Conservation (phyloP, 2,329 filamentous ascomycete species). For the Truncatella angustata region DNA sequence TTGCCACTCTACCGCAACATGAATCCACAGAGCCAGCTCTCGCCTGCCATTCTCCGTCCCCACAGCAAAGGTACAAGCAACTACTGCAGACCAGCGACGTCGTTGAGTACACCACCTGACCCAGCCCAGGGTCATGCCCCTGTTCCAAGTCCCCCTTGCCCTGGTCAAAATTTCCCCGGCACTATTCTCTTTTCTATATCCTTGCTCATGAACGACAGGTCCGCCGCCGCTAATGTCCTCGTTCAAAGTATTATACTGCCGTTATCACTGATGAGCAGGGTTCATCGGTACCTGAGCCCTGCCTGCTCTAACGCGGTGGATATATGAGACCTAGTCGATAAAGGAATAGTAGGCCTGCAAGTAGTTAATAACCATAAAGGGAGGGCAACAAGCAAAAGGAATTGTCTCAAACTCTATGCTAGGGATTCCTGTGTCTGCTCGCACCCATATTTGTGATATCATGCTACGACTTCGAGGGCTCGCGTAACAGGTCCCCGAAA, state of each 20-base stretch:
- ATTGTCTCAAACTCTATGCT: background rate
- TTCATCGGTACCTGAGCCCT: background rate
- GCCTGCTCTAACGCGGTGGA: background rate
- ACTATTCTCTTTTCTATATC: slow-evolving; percentile 3
- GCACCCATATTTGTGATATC: background rate
- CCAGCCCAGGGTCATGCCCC: background rate
- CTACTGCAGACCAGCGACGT: slow-evolving; percentile 1
- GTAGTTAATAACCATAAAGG: background rate
- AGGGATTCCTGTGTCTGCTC: background rate
- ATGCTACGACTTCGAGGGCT: background rate
- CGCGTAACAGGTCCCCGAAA: background rate
- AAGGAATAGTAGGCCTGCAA: slow-evolving; percentile 1
- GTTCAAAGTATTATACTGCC: slow-evolving; percentile 5
- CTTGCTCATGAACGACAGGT: background rate
- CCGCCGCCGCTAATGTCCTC: background rate
- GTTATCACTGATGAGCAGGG: slow-evolving; percentile 3
- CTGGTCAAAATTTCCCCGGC: background rate
- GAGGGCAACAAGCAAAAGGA: background rate
- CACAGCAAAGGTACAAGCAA: slow-evolving; percentile 6
- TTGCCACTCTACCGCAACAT: slow-evolving; percentile 5
- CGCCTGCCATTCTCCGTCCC: background rate
- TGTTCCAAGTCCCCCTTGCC: background rate
- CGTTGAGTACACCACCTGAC: slow-evolving; percentile 5
- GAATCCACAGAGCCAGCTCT: background rate
- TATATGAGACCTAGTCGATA: background rate